phyloP scores from a whole-genome alignment of 2,329 filamentous ascomycete species.

The Fulvia fulva region DNA sequence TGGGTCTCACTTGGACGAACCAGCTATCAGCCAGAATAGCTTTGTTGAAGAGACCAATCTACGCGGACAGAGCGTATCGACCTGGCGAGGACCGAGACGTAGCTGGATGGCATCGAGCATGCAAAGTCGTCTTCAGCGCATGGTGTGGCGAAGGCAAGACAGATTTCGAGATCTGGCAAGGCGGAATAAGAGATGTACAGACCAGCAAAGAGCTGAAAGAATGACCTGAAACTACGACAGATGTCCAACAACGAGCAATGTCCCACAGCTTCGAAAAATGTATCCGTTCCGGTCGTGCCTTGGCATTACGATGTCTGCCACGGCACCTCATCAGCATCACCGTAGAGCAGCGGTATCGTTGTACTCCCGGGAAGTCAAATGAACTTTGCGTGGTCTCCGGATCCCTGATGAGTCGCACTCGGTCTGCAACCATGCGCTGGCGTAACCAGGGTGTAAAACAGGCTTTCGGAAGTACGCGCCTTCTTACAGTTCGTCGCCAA shows the following conservation, averaged over 20 bases:
- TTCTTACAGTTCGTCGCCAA: too few relatives aligned
- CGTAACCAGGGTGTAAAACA: too few relatives aligned
- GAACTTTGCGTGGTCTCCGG: too few relatives aligned
- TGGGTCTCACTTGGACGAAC: conserved; percentile 87
- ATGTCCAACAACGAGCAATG: not conserved
- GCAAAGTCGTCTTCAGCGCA: conserved; percentile 86
- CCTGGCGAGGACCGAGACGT: conserved; percentile 45
- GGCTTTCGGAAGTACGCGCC: too few relatives aligned
- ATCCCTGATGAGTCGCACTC: too few relatives aligned
- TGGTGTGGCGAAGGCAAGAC: conserved; percentile 62
- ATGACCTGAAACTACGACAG: not conserved
- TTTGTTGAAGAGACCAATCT: conserved; percentile 66
- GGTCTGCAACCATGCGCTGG: too few relatives aligned
- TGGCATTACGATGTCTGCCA: too few relatives aligned
- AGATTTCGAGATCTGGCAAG: conserved; percentile 72
- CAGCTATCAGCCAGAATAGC: conserved; percentile 81
- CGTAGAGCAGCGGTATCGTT: too few relatives aligned
- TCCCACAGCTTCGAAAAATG: too few relatives aligned
- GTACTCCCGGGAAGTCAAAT: too few relatives aligned
- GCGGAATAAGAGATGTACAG: conserved; percentile 44
- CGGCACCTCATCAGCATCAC: too few relatives aligned
- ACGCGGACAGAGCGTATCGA: conserved; percentile 37
- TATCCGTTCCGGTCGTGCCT: too few relatives aligned
- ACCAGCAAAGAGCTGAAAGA: not conserved
- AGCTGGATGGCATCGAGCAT: conserved; percentile 65